Evolutionary conservation across 805 yeast genomes (phyloP).

Genomic region (Nakazawaea wickerhamii): DNA sequence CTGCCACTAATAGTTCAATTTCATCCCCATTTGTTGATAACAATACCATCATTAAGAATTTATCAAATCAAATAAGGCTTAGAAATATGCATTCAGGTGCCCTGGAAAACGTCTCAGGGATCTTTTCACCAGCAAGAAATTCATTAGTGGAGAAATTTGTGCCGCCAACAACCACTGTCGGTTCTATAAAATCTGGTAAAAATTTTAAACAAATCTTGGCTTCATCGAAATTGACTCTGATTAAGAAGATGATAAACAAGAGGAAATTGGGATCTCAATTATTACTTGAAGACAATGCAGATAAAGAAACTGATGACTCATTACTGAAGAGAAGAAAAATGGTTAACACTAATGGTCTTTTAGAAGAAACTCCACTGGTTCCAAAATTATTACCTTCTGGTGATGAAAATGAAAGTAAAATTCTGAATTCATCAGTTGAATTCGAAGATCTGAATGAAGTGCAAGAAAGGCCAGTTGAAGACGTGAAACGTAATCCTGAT

Average conservation of each 20-base stretch:
- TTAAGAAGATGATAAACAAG: slow-evolving; percentile 12
- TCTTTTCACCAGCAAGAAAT: slow-evolving; percentile 21
- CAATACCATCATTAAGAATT: slow-evolving; percentile 15
- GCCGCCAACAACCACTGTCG: slow-evolving; percentile 10
- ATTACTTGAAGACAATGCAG: not conserved
- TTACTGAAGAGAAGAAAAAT: slow-evolving; percentile 8
- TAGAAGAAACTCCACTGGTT: not conserved
- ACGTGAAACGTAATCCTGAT: slow-evolving; percentile 1
- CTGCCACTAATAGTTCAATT: slow-evolving; percentile 13
- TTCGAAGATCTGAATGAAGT: not conserved
- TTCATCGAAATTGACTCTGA: slow-evolving; percentile 11
- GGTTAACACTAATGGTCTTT: slow-evolving; percentile 4
- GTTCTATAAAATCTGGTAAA: slow-evolving; percentile 11
- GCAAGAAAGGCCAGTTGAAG: not conserved
- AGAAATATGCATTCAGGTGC: slow-evolving; percentile 16
- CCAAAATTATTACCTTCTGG: not conserved
- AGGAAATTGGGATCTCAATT: not conserved
- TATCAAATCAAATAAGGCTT: slow-evolving; percentile 18
- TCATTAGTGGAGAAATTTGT: slow-evolving; percentile 12
- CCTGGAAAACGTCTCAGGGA: slow-evolving; percentile 25
- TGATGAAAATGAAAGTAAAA: not conserved
- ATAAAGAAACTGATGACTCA: not conserved
- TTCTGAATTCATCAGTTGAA: not conserved
- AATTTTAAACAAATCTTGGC: slow-evolving; percentile 7
- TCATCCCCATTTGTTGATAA: slow-evolving; percentile 9